Conservation (phyloP, 2,329 filamentous ascomycete species). For the Kalaharituber pfeilii region DNA sequence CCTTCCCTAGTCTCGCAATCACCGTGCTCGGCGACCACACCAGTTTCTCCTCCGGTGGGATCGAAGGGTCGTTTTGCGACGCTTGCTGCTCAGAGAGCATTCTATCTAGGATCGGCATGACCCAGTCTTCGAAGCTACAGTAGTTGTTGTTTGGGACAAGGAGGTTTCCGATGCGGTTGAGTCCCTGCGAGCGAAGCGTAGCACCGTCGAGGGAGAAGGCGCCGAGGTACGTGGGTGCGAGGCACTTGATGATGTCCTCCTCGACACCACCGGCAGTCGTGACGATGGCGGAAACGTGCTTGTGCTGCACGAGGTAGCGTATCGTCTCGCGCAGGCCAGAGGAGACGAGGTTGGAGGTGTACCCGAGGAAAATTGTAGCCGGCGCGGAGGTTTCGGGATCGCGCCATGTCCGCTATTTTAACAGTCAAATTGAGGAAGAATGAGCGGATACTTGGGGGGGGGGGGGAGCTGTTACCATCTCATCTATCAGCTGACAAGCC, state of each 20-base stretch:
- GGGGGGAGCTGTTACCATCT: constrained; percentile 51
- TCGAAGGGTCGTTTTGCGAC: not conserved
- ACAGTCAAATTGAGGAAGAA: constrained; percentile 12
- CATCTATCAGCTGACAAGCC: constrained; percentile 80
- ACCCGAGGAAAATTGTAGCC: constrained; percentile 92
- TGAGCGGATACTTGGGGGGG: not conserved
- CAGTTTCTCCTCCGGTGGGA: constrained; percentile 43
- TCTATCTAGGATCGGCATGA: constrained; percentile 81
- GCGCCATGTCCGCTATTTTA: constrained; percentile 51
- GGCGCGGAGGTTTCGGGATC: constrained; percentile 61
- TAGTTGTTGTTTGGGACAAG: constrained; percentile 95
- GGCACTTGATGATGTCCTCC: constrained; percentile 96
- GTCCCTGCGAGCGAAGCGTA: constrained; percentile 60
- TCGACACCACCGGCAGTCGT: constrained; percentile 91
- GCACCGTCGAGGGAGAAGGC: constrained; percentile 65
- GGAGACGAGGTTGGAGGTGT: constrained; percentile 94
- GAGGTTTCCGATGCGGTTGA: constrained; percentile 92
- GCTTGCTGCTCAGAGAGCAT: constrained; percentile 91
- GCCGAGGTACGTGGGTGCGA: constrained; percentile 83
- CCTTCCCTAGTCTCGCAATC: constrained; percentile 73
- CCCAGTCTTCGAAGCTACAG: constrained; percentile 94
- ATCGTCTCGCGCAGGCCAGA: constrained; percentile 83
- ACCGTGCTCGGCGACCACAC: constrained; percentile 90
- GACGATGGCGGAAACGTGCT: constrained; percentile 80
- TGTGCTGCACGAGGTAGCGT: constrained; percentile 82